These are phyloP conservation scores for Candida silvatica DNA, from an alignment of 805 yeast genomes.

Conservation along the genomic window DNA sequence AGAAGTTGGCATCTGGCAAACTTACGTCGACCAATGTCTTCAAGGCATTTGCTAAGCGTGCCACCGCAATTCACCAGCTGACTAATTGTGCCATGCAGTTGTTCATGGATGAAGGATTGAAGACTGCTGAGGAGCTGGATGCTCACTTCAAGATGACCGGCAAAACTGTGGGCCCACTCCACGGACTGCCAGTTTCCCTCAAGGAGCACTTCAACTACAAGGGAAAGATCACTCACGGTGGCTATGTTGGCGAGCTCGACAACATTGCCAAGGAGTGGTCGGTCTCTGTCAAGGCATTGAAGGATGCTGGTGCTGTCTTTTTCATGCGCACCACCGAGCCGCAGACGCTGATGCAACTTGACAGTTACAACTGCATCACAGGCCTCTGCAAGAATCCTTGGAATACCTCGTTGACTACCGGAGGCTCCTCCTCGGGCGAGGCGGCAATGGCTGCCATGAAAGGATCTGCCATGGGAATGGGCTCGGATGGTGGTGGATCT, in stretches of 20 bases:
- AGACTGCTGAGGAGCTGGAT: constrained; percentile 44
- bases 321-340: constrained; percentile 52
- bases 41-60: constrained; percentile 40
- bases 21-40: constrained; percentile 33
- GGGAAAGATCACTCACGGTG: constrained; percentile 46
- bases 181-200: constrained; percentile 56
- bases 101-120: constrained; percentile 38
- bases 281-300: constrained; percentile 31
- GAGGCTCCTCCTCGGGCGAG: constrained; percentile 51
- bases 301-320: constrained; percentile 47
- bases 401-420: constrained; percentile 36
- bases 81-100: constrained; percentile 41
- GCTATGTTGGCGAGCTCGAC: constrained; percentile 34
- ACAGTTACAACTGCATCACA: constrained; percentile 44
- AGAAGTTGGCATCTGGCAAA: constrained; percentile 29
- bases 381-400: constrained; percentile 44
- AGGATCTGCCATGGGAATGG: constrained; percentile 33
- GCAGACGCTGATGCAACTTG: constrained; percentile 46
- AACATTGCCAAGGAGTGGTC: constrained; percentile 33
- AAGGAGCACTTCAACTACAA: constrained; percentile 47
- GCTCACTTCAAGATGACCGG: constrained; percentile 36
- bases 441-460: constrained; percentile 36
- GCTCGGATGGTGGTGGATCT: constrained; percentile 37
- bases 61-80: constrained; percentile 39
- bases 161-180: constrained; percentile 45